Evolutionary conservation across 2,329 filamentous ascomycete genomes (phyloP), one percentile per base, ranked within the genome.

Genomic region (Aspergillus sergii): DNA sequence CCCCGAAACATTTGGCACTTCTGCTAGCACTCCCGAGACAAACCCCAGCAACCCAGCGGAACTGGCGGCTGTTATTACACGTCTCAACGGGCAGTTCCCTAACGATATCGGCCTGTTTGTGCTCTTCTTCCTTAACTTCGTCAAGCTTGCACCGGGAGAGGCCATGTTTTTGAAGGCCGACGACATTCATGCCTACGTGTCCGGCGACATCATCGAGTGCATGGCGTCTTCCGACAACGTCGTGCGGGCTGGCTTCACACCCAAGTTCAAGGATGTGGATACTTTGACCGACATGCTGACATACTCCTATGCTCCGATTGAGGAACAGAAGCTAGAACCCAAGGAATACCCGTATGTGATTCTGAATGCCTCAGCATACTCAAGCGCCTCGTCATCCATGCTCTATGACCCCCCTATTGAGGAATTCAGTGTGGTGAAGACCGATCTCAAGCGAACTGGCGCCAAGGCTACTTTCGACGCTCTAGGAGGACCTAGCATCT

Each of bases 151-250:
- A 57, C 88, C 94, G 1, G 95, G 95, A 58, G 94, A 99, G 80
- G 95, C 94, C 10, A 91, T 99, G 83, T 99, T 98, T 81, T 85
- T 99, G 41, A 92, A 93, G 72, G 95, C 95, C 8, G 94, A 99
- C 74, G 95, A 98, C 74, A 98, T 98, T 72, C 95, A 99, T 77
- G 95, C 95, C 56, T 99, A 99, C 62, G 80, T 82, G 51, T 82
- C 79, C 6, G 80, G 80, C 39, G 94, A 99, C 74, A 97, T 99
- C 70, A 93, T 99, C 76, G 95, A 99, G 80, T 99, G 95, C 83
- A 99, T 99, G 95, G 95, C 95, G 0, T 91, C 93, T 10, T 96
- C 92, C n/a, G 95, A 99, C 85, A 99, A 99, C 69, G 95, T 99
- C 41, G 94, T 99, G 58, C 93, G 95, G 61, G 95, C 95, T 0